Percentiles rank a stretch among this genome's conserved stretches.
Conservation (phyloP, 805 yeast genomes). For the Wickerhamiella bombiphila region DNA sequence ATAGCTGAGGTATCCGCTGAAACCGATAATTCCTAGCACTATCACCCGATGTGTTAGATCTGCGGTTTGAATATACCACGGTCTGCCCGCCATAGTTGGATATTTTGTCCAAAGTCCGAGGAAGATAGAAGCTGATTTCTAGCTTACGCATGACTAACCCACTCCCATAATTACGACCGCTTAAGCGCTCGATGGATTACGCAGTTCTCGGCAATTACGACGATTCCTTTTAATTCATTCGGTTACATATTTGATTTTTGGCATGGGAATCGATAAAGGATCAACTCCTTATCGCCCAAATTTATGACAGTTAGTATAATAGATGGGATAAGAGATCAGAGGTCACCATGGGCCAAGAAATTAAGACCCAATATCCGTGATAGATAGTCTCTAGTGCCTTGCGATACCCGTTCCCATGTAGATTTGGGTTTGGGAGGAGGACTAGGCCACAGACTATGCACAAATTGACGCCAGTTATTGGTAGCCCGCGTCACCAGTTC, state of each 20-base stretch:
- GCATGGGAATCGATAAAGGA: too few species aligned
- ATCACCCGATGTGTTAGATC: conserved; percentile 63
- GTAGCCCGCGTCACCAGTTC: conserved; percentile 17
- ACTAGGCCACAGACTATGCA: conserved; percentile 6
- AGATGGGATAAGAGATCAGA: conserved; percentile 1
- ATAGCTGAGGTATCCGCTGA: conserved; percentile 23
- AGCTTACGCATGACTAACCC: too few species aligned
- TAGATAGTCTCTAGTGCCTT: neutral
- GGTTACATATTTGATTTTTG: too few species aligned
- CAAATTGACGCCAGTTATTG: conserved; percentile 11
- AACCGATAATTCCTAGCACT: conserved; percentile 50
- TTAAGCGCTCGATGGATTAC: too few species aligned
- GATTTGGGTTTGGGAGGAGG: conserved; percentile 3
- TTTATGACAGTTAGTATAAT: too few species aligned
- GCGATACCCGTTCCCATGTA: neutral
- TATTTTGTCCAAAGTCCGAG: too few species aligned
- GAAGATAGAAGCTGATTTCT: too few species aligned
- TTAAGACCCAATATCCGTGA: conserved; percentile 1
- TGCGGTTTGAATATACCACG: conserved; percentile 64
- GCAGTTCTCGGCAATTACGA: too few species aligned
- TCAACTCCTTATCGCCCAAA: too few species aligned
- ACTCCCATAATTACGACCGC: too few species aligned
- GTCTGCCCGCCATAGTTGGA: conserved; percentile 26
- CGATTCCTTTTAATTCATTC: too few species aligned
- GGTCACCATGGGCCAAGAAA: conserved; percentile 4